These are phyloP conservation scores for Globisporangium camurandrum DNA, from an alignment of 352 stramenopile genomes.

Conservation along the genomic window DNA sequence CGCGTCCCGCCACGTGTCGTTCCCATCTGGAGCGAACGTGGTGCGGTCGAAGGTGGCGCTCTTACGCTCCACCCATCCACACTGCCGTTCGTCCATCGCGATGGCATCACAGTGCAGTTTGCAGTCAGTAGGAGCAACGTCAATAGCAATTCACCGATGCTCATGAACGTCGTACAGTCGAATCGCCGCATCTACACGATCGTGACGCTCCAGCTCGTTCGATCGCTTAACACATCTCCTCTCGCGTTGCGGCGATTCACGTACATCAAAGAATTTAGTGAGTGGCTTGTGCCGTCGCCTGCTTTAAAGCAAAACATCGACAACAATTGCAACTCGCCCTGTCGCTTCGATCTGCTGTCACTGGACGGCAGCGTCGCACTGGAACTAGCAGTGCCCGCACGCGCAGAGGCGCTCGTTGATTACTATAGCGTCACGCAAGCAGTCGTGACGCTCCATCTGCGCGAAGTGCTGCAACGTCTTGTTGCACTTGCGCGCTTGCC, in stretches of 20 bases:
- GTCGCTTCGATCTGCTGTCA: conserved; percentile 42
- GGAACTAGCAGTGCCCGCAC: conserved; percentile 40
- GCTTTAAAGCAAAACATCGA: conserved; percentile 32
- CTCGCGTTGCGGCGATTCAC: conserved; percentile 27
- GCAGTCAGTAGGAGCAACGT: neutral
- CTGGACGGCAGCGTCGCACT: conserved; percentile 40
- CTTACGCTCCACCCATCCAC: conserved; percentile 17
- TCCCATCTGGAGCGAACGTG: conserved; percentile 46
- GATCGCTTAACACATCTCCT: neutral
- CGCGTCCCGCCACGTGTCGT: conserved; percentile 47
- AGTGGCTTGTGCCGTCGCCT: conserved; percentile 33
- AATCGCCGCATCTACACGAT: conserved; percentile 52
- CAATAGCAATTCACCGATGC: conserved; percentile 30
- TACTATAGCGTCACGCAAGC: conserved; percentile 56
- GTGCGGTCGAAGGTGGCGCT: conserved; percentile 20
- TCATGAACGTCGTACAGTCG: conserved; percentile 45
- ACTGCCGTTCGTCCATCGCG: conserved; percentile 21
- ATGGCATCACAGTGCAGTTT: conserved; percentile 25
- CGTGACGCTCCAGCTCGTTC: conserved; percentile 35
- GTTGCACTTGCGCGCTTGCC: conserved; percentile 21
- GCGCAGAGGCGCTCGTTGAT: conserved; percentile 43
- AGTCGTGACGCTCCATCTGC: conserved; percentile 27
- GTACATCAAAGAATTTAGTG: conserved; percentile 54
- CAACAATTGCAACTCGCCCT: conserved; percentile 11
- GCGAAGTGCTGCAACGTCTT: conserved; percentile 39